Evolutionary conservation across 306 rosid genomes (phyloP).

Genomic region (Prunus fruticosa): DNA sequence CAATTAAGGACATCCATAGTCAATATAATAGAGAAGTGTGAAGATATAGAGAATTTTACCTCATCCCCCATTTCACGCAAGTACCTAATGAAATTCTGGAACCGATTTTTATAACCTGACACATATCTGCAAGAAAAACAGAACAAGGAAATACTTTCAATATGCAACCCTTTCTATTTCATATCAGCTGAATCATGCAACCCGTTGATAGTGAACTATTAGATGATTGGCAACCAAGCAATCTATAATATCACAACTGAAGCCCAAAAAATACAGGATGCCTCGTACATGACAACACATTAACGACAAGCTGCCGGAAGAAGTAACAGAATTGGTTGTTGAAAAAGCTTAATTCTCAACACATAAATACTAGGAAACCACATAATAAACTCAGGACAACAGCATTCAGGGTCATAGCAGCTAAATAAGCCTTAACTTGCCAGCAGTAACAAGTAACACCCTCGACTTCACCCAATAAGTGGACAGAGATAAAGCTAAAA

Average conservation of each 20-base stretch:
- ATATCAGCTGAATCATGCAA: background rate
- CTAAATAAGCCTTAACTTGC: background rate
- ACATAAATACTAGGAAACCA: background rate
- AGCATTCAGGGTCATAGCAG: conserved; percentile 4
- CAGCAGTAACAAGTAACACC: background rate
- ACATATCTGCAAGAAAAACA: conserved; percentile 43
- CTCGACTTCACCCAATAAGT: background rate
- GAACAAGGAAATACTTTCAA: conserved; percentile 7
- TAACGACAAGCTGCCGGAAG: background rate
- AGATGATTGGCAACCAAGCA: background rate
- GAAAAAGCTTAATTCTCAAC: background rate
- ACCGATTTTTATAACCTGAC: conserved; percentile 59
- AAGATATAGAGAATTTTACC: conserved; percentile 28
- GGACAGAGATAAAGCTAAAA: background rate
- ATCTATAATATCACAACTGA: background rate
- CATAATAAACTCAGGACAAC: background rate
- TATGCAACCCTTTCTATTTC: background rate
- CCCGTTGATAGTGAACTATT: background rate
- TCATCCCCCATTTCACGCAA: conserved; percentile 67
- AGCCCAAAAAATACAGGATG: background rate
- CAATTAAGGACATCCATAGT: background rate
- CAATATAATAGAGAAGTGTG: background rate
- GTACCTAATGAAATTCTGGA: conserved; percentile 58
- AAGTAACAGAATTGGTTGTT: background rate
- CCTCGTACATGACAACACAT: background rate